phyloP scores from a whole-genome alignment of 306 rosid species.

The Casuarina equisetifolia region DNA sequence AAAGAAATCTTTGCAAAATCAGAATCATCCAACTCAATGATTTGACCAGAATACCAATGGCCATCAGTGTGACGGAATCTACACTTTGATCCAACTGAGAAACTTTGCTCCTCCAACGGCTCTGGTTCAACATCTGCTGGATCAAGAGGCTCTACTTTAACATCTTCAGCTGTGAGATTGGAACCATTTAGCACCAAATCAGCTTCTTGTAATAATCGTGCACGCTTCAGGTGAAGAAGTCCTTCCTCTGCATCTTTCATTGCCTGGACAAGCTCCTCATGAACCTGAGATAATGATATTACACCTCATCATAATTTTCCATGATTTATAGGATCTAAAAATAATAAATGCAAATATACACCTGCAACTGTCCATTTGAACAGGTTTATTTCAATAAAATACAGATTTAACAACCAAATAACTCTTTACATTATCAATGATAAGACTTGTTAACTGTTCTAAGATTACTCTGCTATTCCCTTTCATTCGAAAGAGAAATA shows the following conservation, averaged over 20 bases:
- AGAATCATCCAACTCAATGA: constrained; percentile 56
- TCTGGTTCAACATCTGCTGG: constrained; percentile 58
- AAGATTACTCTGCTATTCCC: neutral
- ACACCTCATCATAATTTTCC: neutral
- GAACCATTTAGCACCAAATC: constrained; percentile 52
- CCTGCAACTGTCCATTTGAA: neutral
- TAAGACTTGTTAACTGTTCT: neutral
- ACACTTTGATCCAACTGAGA: constrained; percentile 79
- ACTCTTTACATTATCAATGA: neutral
- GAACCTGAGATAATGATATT: constrained; percentile 49
- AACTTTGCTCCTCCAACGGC: constrained; percentile 46
- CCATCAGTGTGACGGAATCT: constrained; percentile 88
- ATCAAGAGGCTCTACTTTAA: constrained; percentile 53
- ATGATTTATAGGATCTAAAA: neutral
- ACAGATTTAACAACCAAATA: neutral
- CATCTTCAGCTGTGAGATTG: constrained; percentile 42
- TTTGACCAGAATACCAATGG: constrained; percentile 83
- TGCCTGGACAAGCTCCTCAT: constrained; percentile 75
- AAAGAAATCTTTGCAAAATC: constrained; percentile 68
- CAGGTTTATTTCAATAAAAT: neutral
- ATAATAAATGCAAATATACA: neutral
- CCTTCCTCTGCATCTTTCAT: constrained; percentile 94
- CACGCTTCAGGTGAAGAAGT: constrained; percentile 76
- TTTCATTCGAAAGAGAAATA: neutral
- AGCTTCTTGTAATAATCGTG: constrained; percentile 71